phyloP scores from a whole-genome alignment of 768 basidiomycete genomes.

The Lactarius vividus region DNA sequence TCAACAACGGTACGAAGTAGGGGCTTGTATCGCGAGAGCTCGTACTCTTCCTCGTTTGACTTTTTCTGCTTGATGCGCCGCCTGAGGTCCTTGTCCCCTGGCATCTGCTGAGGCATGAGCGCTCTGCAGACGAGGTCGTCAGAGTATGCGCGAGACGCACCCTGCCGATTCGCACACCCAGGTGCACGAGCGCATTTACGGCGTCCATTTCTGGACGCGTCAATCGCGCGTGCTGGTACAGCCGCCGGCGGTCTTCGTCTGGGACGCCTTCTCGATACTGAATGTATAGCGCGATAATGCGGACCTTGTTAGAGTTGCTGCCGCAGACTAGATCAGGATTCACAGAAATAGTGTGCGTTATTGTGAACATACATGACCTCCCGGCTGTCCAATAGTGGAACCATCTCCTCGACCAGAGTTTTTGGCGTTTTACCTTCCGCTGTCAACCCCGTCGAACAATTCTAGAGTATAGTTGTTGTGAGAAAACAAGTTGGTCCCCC shows the following conservation, averaged over 20 bases:
- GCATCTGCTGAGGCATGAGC: slow-evolving; percentile 19
- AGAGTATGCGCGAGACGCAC: slow-evolving; percentile 46
- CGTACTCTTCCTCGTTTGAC: slow-evolving; percentile 87
- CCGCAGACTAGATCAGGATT: slow-evolving; percentile 20
- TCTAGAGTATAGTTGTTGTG: slow-evolving; percentile 46
- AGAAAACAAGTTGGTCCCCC: background rate
- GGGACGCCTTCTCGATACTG: slow-evolving; percentile 95
- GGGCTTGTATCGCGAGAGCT: slow-evolving; percentile 92
- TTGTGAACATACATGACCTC: slow-evolving; percentile 63
- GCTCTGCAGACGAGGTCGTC: background rate
- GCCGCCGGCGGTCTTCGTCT: slow-evolving; percentile 91
- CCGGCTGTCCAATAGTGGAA: slow-evolving; percentile 85
- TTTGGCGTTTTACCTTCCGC: slow-evolving; percentile 95
- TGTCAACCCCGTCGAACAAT: slow-evolving; percentile 90
- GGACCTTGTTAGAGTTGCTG: slow-evolving; percentile 90
- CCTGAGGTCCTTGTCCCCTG: slow-evolving; percentile 74
- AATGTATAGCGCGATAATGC: slow-evolving; percentile 94
- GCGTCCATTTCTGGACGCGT: slow-evolving; percentile 90
- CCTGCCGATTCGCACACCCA: slow-evolving; percentile 83
- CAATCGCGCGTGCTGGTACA: slow-evolving; percentile 93
- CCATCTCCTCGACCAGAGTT: slow-evolving; percentile 96
- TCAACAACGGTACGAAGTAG: slow-evolving; percentile 77
- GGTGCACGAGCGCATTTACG: slow-evolving; percentile 76
- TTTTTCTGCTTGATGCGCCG: slow-evolving; percentile 79
- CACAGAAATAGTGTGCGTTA: background rate